Evolutionary conservation across 2,329 filamentous ascomycete genomes (phyloP).

Genomic region (Myriosclerotinia curreyana): DNA sequence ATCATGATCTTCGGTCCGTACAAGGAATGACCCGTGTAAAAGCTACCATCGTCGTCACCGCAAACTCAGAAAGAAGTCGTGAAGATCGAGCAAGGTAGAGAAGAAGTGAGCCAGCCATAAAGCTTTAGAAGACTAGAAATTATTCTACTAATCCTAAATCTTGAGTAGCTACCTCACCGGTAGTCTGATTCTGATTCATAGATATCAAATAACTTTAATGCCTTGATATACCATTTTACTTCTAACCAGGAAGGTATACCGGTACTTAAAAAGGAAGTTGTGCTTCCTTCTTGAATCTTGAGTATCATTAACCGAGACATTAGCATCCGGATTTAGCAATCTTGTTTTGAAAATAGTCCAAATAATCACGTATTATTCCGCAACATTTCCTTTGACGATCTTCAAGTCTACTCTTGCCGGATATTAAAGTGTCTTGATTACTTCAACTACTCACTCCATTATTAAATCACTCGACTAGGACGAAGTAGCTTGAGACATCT

Average conservation of each 20-base stretch:
- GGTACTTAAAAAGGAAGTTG: neutral
- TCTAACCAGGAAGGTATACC: neutral
- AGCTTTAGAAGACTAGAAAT: neutral
- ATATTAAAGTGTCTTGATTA: too few species aligned
- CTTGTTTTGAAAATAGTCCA: too few species aligned
- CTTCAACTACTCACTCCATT: too few species aligned
- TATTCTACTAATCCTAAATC: neutral
- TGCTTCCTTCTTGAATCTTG: constrained; percentile 1
- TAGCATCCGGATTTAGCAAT: neutral
- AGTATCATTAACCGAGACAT: neutral
- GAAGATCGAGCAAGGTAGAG: neutral
- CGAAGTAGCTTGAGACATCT: neutral
- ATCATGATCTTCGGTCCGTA: neutral
- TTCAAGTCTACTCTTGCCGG: neutral
- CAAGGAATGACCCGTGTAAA: constrained; percentile 5
- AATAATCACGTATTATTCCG: constrained; percentile 12
- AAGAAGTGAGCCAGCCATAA: neutral
- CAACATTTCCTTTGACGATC: neutral
- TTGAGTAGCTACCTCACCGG: neutral
- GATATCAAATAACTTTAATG: neutral
- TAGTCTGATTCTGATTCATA: too few species aligned
- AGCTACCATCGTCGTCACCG: neutral
- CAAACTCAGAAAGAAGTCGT: neutral
- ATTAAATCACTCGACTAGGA: too few species aligned
- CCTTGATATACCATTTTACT: neutral